These are phyloP conservation scores for Beauveria brongniartii DNA, from an alignment of 2,329 filamentous ascomycete species.

Conservation along the genomic window DNA sequence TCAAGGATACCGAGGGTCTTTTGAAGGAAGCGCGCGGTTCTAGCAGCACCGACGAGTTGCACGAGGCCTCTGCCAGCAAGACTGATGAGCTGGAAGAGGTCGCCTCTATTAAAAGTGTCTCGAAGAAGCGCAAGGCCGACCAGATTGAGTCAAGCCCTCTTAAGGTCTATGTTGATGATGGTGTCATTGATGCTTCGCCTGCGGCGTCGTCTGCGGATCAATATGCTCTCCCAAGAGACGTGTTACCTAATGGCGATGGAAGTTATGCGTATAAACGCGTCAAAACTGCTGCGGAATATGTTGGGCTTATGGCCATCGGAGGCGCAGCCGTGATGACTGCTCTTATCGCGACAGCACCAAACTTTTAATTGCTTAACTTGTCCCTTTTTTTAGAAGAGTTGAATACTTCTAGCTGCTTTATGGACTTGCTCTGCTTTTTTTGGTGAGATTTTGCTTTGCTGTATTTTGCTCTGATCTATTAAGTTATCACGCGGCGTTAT, in stretches of 20 bases:
- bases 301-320: constrained; percentile 29
- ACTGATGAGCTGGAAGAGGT: background rate
- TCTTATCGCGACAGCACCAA: constrained; percentile 30
- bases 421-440: background rate
- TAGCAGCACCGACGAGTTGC: background rate
- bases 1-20: too few relatives aligned
- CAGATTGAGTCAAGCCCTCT: background rate
- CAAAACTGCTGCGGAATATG: constrained; percentile 26
- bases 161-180: background rate
- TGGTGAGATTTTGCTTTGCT: background rate
- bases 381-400: too few relatives aligned
- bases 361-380: constrained; percentile 12
- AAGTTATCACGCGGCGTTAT: background rate
- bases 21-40: background rate
- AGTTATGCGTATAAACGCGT: constrained; percentile 21
- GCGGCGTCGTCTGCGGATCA: background rate
- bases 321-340: constrained; percentile 32
- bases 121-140: background rate
- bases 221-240: background rate
- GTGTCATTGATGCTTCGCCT: background rate
- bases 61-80: background rate
- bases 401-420: background rate
- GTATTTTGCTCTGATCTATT: background rate
- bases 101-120: background rate
- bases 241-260: background rate